These are phyloP conservation scores for Beta vulgaris DNA, from an alignment of 148 eudicot genomes.

Conservation along the genomic window DNA sequence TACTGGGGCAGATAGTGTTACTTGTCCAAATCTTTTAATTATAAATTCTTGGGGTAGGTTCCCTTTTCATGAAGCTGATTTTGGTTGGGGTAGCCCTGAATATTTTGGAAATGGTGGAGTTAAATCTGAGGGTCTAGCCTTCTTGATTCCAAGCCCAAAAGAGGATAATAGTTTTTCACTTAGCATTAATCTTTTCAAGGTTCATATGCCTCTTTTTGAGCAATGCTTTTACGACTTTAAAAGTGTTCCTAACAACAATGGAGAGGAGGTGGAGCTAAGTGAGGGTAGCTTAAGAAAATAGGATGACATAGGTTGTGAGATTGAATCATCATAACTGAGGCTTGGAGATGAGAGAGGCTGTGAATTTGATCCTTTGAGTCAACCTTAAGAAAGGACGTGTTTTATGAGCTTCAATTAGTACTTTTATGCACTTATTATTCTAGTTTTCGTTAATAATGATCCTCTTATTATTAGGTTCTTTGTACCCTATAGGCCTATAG, in stretches of 20 bases:
- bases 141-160: slow-evolving; percentile 27
- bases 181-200: slow-evolving; percentile 27
- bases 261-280: too few relatives aligned
- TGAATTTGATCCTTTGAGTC: too few relatives aligned
- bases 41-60: slow-evolving; percentile 32
- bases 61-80: slow-evolving; percentile 23
- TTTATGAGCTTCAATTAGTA: too few relatives aligned
- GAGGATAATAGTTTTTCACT: slow-evolving; percentile 31
- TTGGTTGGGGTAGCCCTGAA: slow-evolving; percentile 33
- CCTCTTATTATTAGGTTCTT: too few relatives aligned
- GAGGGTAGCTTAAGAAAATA: too few relatives aligned
- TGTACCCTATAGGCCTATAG: too few relatives aligned
- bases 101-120: slow-evolving; percentile 28
- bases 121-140: slow-evolving; percentile 27
- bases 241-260: background rate
- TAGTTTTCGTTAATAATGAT: too few relatives aligned
- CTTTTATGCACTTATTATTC: too few relatives aligned
- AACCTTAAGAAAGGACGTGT: too few relatives aligned
- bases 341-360: too few relatives aligned
- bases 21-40: slow-evolving; percentile 28
- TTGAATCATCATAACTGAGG: too few relatives aligned
- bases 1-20: slow-evolving; percentile 20
- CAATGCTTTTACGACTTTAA: slow-evolving; percentile 24
- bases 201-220: slow-evolving; percentile 28
- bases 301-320: too few relatives aligned